phyloP scores from a whole-genome alignment of 2,329 filamentous ascomycete genomes.

The Fusarium kyushuense region DNA sequence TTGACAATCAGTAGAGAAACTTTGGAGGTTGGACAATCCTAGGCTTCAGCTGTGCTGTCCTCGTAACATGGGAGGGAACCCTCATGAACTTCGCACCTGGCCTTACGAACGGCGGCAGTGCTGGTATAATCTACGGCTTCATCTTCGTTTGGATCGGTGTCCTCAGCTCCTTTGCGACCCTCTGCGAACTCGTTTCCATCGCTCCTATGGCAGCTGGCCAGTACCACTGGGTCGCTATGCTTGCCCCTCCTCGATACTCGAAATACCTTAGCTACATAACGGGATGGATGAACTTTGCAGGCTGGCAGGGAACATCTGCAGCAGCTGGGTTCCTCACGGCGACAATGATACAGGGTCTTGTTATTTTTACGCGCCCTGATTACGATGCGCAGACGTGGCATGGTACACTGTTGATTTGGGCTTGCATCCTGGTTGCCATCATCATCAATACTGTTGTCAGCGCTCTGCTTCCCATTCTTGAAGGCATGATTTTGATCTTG shows the following conservation, averaged over 20 bases:
- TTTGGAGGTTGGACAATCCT: slow-evolving; percentile 46
- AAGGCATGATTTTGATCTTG: slow-evolving; percentile 56
- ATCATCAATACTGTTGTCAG: slow-evolving; percentile 53
- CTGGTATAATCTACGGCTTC: slow-evolving; percentile 63
- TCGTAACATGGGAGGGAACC: slow-evolving; percentile 47
- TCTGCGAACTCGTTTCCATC: slow-evolving; percentile 44
- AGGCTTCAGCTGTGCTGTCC: slow-evolving; percentile 46
- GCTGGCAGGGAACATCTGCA: slow-evolving; percentile 46
- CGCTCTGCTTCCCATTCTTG: slow-evolving; percentile 53
- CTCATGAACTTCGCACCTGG: slow-evolving; percentile 46
- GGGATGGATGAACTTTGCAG: slow-evolving; percentile 45
- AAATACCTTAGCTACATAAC: slow-evolving; percentile 51
- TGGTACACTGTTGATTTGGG: slow-evolving; percentile 51
- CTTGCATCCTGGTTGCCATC: slow-evolving; percentile 57
- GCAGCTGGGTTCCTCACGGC: slow-evolving; percentile 43
- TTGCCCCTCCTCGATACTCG: slow-evolving; percentile 38
- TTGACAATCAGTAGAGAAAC: slow-evolving; percentile 33
- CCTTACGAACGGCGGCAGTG: slow-evolving; percentile 43
- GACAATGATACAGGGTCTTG: slow-evolving; percentile 47
- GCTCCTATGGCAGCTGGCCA: slow-evolving; percentile 43
- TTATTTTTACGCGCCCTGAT: slow-evolving; percentile 33
- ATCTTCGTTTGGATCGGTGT: slow-evolving; percentile 64
- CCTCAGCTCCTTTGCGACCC: slow-evolving; percentile 41
- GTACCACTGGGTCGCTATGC: slow-evolving; percentile 45
- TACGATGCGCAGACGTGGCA: slow-evolving; percentile 46